Base-by-base conservation (phyloP, 2,329 filamentous ascomycete species). In the Eutypa lata region DNA sequence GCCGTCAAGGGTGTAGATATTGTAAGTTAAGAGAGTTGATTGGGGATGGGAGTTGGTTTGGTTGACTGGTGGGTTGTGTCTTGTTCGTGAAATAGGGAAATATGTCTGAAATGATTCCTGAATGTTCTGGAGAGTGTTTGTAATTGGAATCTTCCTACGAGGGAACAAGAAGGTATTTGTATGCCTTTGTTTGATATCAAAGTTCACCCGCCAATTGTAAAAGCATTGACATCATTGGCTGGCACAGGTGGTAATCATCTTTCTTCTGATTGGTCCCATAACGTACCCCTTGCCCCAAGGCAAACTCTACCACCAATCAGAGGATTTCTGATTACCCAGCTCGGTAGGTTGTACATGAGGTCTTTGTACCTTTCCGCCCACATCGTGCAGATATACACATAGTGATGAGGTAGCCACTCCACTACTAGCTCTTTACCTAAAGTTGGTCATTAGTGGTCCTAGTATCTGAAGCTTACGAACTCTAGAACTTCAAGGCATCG, bases 181-280 rank as follows among this genome's bases (percentile, higher is more conserved):
- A 53, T 43, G n/a, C 28, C 38, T 21, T 19, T 42, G 16, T 31
- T 33, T 10, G 26, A 31, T 10, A 10, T 6, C 26, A 6, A 31
- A 31, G 6, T 6, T 10, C 26, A 31, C 26, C 26, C 6, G 26
- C 26, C 43, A 21, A 18, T 21, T 31, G 42, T 19, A 14, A 46
- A 49, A 16, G 33, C 26, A 49, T 52, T 56, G 53, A 57, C 55
- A 59, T 59, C 55, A 59, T 57, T 47, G 21, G 37, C 35, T 33
- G 7, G 48, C 45, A 48, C 21, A 18, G 53, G 43, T 54, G 55
- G 58, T 61, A 45, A 61, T 61, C 58, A 59, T 49, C 44, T 56
- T 24, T 40, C 19, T 4, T 26, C 38, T 58, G 26, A 61, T 61
- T 61, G 58, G 58, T 28, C 40, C 7, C 4, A 24, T 31, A 10